Percentiles rank a stretch among this genome's conserved stretches.
Evolutionary conservation across 441 rosid species (phyloP).

Genomic region (Macaranga tanarius): DNA sequence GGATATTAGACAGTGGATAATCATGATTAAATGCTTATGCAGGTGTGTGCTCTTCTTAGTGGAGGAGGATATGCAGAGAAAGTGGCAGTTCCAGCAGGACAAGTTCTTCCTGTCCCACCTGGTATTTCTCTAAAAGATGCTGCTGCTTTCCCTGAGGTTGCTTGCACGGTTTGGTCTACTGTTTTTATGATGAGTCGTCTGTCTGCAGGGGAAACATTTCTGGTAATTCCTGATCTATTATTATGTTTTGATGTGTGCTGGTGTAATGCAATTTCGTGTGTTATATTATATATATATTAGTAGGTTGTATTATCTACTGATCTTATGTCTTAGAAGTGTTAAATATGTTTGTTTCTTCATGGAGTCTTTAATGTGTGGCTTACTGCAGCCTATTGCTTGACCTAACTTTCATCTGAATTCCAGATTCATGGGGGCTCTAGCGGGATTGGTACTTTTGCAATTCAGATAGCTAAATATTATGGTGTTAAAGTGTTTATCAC

Average conservation of each 20-base stretch:
- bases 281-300: background rate
- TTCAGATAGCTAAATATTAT: slow-evolving; percentile 73
- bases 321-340: background rate
- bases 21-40: background rate
- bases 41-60: slow-evolving; percentile 86
- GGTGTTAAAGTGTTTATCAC: slow-evolving; percentile 77
- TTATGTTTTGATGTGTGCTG: background rate
- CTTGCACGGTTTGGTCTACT: slow-evolving; percentile 96
- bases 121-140: slow-evolving; percentile 77
- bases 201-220: slow-evolving; percentile 65
- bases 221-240: slow-evolving; percentile 43
- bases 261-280: background rate
- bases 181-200: slow-evolving; percentile 76
- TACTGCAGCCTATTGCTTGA: slow-evolving; percentile 10
- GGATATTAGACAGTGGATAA: background rate
- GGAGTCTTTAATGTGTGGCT: background rate
- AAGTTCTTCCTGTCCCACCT: slow-evolving; percentile 62
- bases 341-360: background rate
- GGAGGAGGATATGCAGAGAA: slow-evolving; percentile 98
- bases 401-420: slow-evolving; percentile 22
- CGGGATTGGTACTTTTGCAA: slow-evolving; percentile 89
- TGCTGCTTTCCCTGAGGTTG: slow-evolving; percentile 81
- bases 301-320: background rate
- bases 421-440: slow-evolving; percentile 94
- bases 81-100: slow-evolving; percentile 76